Evolutionary conservation across 2,329 filamentous ascomycete genomes (phyloP).

Genomic region (Ilyonectria sp.): DNA sequence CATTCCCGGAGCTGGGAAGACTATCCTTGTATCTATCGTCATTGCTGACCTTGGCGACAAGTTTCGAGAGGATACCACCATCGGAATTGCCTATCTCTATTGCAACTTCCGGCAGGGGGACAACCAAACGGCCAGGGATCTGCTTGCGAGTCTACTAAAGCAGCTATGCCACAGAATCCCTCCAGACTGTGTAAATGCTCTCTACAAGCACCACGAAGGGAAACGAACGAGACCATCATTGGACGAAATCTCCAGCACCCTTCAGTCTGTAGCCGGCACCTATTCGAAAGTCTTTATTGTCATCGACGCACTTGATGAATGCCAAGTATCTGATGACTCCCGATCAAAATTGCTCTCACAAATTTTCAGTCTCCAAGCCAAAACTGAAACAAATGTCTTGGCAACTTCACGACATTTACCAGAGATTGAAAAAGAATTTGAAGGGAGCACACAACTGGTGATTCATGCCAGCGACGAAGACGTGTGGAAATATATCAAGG

Average conservation of each 20-base stretch:
- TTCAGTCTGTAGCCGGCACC: neutral
- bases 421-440: neutral
- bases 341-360: neutral
- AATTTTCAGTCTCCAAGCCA: neutral
- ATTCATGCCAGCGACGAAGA: slow-evolving; percentile 4
- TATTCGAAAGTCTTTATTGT: slow-evolving; percentile 5
- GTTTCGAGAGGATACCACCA: neutral
- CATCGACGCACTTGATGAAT: slow-evolving; percentile 22
- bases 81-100: neutral
- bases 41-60: neutral
- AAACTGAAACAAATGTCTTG: neutral
- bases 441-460: neutral
- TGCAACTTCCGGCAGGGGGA: neutral
- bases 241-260: neutral
- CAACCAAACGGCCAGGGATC: neutral
- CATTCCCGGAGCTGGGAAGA: slow-evolving; percentile 27
- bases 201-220: neutral
- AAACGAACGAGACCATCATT: neutral
- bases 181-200: neutral
- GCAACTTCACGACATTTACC: neutral
- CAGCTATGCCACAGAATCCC: neutral
- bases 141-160: neutral
- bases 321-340: neutral
- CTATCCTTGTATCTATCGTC: neutral
- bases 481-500: slow-evolving; percentile 11